Evolutionary conservation across 805 yeast genomes (phyloP).

Genomic region (Debaryomyces maramus): DNA sequence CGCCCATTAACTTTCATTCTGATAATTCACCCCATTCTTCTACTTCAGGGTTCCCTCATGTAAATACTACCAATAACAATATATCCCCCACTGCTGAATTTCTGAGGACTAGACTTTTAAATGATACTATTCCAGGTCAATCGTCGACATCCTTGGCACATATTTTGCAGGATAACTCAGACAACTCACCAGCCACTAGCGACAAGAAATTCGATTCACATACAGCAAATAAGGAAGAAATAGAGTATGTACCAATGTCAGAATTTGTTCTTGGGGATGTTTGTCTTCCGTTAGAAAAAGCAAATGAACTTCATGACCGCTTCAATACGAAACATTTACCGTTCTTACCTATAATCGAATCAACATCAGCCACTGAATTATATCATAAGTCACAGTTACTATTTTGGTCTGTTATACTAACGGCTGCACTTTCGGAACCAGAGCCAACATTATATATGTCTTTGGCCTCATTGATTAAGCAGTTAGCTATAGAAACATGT

Average conservation of each 20-base stretch:
- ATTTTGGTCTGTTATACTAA: constrained; percentile 88
- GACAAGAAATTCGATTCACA: constrained; percentile 1
- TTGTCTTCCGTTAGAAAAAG: constrained; percentile 61
- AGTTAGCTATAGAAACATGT: constrained; percentile 86
- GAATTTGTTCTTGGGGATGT: constrained; percentile 82
- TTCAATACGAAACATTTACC: constrained; percentile 72
- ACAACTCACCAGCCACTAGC: constrained; percentile 28
- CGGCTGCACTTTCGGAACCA: constrained; percentile 84
- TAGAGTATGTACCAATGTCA: constrained; percentile 30
- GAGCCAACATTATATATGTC: constrained; percentile 79
- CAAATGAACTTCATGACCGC: constrained; percentile 66
- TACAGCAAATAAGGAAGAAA: constrained; percentile 3
- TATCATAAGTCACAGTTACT: constrained; percentile 80
- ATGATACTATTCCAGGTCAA: constrained; percentile 14
- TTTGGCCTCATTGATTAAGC: constrained; percentile 75
- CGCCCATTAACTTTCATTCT: constrained; percentile 8
- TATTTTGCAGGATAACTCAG: constrained; percentile 24
- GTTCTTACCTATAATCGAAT: constrained; percentile 73
- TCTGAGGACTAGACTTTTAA: constrained; percentile 7
- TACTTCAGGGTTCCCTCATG: constrained; percentile 5
- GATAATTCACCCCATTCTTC: constrained; percentile 11
- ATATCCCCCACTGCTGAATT: constrained; percentile 10
- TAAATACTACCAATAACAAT: constrained; percentile 5
- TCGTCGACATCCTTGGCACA: constrained; percentile 13
- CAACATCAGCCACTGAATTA: constrained; percentile 69